Evolutionary conservation across 805 yeast genomes (phyloP).

Genomic region (Priceomyces castillae): DNA sequence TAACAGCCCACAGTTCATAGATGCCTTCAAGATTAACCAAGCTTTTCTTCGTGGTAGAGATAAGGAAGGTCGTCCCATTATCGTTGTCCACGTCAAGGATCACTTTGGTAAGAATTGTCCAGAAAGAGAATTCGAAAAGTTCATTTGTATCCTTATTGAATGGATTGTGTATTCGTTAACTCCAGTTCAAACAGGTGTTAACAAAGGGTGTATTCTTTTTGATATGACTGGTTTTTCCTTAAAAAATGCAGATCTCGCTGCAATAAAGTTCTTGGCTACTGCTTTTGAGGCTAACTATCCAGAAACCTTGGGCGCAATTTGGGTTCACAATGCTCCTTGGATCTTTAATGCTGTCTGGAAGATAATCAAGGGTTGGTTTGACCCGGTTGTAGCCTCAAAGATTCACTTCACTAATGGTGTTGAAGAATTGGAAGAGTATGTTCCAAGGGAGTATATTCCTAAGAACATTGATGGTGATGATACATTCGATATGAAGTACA

Average conservation of each 20-base stretch:
- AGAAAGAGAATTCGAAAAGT: constrained; percentile 44
- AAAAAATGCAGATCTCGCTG: constrained; percentile 85
- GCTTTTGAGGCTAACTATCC: constrained; percentile 95
- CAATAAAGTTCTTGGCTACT: constrained; percentile 79
- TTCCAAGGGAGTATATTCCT: constrained; percentile 62
- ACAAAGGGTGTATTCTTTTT: constrained; percentile 16
- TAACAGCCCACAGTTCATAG: constrained; percentile 38
- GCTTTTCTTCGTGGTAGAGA: constrained; percentile 71
- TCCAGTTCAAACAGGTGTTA: constrained; percentile 19
- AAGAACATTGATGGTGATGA: constrained; percentile 74
- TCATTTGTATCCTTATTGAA: constrained; percentile 74
- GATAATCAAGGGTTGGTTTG: constrained; percentile 87
- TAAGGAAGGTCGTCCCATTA: constrained; percentile 32
- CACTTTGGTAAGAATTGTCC: constrained; percentile 24
- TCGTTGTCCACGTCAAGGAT: constrained; percentile 18
- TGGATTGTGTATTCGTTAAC: constrained; percentile 60
- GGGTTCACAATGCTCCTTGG: constrained; percentile 95
- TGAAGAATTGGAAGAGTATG: constrained; percentile 63
- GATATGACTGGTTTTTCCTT: constrained; percentile 73
- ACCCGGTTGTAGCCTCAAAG: constrained; percentile 93
- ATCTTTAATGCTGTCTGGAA: constrained; percentile 90
- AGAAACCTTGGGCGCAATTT: constrained; percentile 76
- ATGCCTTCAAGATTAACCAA: constrained; percentile 60
- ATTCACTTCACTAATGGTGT: constrained; percentile 74
- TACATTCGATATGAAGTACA: constrained; percentile 54